Conservation (phyloP, 768 basidiomycete species). For the Boletus vinaceobasis region DNA sequence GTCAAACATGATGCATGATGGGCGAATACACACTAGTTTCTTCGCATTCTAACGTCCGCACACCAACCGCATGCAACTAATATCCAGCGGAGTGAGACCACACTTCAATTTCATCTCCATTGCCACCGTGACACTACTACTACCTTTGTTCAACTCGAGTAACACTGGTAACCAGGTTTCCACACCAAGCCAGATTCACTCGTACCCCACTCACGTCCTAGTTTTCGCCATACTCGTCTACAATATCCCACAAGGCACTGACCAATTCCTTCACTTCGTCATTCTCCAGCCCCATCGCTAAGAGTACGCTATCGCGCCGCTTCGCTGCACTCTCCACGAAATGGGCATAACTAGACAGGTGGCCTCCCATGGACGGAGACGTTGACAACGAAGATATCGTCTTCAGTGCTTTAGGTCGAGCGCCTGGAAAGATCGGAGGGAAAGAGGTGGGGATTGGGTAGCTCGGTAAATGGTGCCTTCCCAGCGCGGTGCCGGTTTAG, state of each 20-base stretch:
- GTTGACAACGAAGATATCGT: constrained; percentile 47
- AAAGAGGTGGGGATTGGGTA: constrained; percentile 64
- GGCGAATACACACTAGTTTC: no score
- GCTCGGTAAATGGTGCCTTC: constrained; percentile 46
- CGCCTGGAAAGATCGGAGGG: constrained; percentile 41
- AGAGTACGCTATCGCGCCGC: constrained; percentile 35
- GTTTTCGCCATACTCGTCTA: constrained; percentile 40
- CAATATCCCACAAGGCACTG: constrained; percentile 58
- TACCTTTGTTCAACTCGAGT: no score
- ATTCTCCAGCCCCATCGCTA: constrained; percentile 40
- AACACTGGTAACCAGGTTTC: neutral
- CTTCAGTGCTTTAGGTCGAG: constrained; percentile 17
- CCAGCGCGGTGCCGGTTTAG: constrained; percentile 6
- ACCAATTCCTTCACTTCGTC: constrained; percentile 59
- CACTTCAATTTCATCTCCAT: neutral
- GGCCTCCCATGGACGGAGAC: constrained; percentile 34
- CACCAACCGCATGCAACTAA: neutral
- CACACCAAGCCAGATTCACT: neutral
- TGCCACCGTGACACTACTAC: neutral
- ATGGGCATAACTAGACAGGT: constrained; percentile 52
- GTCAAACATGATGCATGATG: neutral
- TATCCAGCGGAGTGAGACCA: no score
- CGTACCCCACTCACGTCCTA: constrained; percentile 14
- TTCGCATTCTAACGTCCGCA: neutral
- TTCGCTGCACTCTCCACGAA: constrained; percentile 45